These are phyloP conservation scores for Saturnispora sekii DNA, from an alignment of 805 yeast genomes.

Conservation along the genomic window DNA sequence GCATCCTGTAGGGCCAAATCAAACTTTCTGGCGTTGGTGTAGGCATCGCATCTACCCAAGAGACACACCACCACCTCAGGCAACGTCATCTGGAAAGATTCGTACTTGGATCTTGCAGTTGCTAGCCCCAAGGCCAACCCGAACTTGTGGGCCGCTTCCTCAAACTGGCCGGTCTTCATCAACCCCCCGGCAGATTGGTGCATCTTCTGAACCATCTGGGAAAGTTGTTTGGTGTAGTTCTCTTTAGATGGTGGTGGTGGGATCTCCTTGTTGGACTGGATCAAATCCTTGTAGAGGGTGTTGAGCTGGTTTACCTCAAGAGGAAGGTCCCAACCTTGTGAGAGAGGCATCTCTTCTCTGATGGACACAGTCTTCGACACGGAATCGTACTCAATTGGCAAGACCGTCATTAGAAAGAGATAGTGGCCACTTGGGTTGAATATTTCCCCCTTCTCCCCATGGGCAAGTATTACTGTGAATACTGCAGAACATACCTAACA, in stretches of 20 bases:
- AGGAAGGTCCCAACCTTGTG: constrained; percentile 18
- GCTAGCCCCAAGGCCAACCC: constrained; percentile 60
- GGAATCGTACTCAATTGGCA: constrained; percentile 26
- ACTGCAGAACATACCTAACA: constrained; percentile 73
- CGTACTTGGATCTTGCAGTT: constrained; percentile 60
- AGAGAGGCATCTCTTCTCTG: constrained; percentile 14
- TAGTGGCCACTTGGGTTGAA: too few species aligned
- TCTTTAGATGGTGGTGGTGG: constrained; percentile 48
- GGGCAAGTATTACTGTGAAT: constrained; percentile 77
- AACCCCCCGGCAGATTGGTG: constrained; percentile 54
- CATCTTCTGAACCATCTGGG: constrained; percentile 54
- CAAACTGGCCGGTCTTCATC: constrained; percentile 43
- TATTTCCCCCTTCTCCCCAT: constrained; percentile 21
- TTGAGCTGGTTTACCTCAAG: constrained; percentile 28
- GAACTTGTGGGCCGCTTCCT: constrained; percentile 56
- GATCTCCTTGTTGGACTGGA: constrained; percentile 36
- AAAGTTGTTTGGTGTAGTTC: constrained; percentile 43
- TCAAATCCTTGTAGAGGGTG: constrained; percentile 31
- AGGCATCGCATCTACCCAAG: constrained; percentile 64
- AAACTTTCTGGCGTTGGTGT: constrained; percentile 43
- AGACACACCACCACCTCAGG: constrained; percentile 59
- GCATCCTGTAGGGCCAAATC: constrained; percentile 60
- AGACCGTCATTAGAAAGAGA: constrained; percentile 4
- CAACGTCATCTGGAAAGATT: constrained; percentile 60
- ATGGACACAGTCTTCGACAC: constrained; percentile 23